phyloP scores from a whole-genome alignment of 139 green algal genomes.

The Spirogloea muscicola region DNA sequence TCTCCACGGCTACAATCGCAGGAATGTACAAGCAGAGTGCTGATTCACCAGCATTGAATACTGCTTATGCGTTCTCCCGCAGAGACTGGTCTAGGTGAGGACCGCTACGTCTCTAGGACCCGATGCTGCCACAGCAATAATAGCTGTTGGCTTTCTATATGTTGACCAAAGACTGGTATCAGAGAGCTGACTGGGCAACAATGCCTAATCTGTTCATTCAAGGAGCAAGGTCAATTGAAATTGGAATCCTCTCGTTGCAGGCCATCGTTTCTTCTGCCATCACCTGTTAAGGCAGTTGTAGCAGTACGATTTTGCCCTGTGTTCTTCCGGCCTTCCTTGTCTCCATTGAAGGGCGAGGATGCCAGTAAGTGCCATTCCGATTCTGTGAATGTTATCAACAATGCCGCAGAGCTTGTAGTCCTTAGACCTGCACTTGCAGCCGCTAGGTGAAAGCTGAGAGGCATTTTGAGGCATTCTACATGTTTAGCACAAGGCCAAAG shows the following conservation, averaged over 20 bases:
- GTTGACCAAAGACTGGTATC: not conserved
- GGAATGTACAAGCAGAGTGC: slow-evolving; percentile 41
- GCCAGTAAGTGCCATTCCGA: too few species aligned
- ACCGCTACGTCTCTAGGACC: not conserved
- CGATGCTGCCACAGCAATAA: slow-evolving; percentile 46
- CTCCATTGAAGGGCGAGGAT: too few species aligned
- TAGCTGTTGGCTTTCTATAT: not conserved
- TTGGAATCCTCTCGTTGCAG: slow-evolving; percentile 17
- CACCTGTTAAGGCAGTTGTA: slow-evolving; percentile 58
- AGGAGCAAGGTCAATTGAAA: not conserved
- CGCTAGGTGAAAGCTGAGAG: too few species aligned
- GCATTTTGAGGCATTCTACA: too few species aligned
- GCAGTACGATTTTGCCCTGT: slow-evolving; percentile 84
- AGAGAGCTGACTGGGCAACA: not conserved
- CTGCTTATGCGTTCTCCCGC: too few species aligned
- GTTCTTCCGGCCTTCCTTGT: slow-evolving; percentile 66
- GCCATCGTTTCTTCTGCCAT: slow-evolving; percentile 55
- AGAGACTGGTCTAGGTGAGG: too few species aligned
- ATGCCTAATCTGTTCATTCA: slow-evolving; percentile 4
- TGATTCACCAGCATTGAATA: too few species aligned
- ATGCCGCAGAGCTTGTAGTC: too few species aligned
- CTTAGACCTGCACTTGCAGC: too few species aligned
- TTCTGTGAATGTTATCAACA: too few species aligned
- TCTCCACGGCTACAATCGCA: too few species aligned
- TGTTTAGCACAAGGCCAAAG: too few species aligned